These are phyloP conservation scores for Vanrija sp. DNA, from an alignment of 1,284 basidiomycete genomes.

Conservation along the genomic window DNA sequence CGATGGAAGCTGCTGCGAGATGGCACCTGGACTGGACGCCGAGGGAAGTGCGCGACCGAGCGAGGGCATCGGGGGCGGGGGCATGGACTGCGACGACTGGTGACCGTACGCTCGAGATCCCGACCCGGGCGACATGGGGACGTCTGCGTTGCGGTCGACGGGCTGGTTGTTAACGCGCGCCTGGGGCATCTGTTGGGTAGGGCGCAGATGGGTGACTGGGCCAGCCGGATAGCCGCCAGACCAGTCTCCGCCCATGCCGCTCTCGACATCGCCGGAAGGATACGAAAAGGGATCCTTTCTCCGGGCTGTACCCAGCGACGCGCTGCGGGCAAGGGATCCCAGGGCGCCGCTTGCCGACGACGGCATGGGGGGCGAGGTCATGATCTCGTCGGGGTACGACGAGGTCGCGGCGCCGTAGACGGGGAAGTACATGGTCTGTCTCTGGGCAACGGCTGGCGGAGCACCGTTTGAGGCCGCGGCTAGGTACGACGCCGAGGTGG, in stretches of 20 bases:
- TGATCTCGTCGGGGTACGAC: constrained; percentile 8
- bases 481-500: constrained; percentile 1
- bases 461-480: constrained; percentile 1
- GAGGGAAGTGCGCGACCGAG: constrained; percentile 10
- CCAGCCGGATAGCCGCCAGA: constrained; percentile 1
- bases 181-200: constrained; percentile 10
- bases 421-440: constrained; percentile 18
- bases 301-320: constrained; percentile 38
- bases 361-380: constrained; percentile 20
- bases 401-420: constrained; percentile 13
- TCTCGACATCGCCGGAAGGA: constrained; percentile 47
- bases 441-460: constrained; percentile 1
- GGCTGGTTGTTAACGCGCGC: constrained; percentile 7
- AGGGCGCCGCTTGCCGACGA: constrained; percentile 18
- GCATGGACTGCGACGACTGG: constrained; percentile 18
- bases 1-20: background rate
- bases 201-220: constrained; percentile 2
- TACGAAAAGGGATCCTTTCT: constrained; percentile 47
- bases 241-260: constrained; percentile 37
- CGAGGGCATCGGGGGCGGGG: constrained; percentile 32
- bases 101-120: background rate
- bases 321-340: constrained; percentile 39
- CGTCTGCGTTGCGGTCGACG: constrained; percentile 19
- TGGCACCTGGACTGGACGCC: background rate
- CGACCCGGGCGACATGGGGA: constrained; percentile 25